Conservation (phyloP, 2,329 filamentous ascomycete genomes). For the Fusarium graminum region DNA sequence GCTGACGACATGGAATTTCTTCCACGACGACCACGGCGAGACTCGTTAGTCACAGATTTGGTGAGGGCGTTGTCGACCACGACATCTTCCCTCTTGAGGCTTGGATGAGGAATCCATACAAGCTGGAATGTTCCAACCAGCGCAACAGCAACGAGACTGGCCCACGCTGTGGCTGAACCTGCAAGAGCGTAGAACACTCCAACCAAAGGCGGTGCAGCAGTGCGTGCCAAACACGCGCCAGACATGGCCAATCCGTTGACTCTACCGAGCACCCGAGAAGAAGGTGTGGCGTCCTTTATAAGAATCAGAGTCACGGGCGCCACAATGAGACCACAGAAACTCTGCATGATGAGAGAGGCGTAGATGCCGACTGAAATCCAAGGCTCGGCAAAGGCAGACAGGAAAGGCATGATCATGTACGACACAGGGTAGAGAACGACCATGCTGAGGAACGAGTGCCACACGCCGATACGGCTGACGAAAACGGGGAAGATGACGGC, state of each 20-base stretch:
- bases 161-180: slow-evolving; percentile 59
- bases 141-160: slow-evolving; percentile 53
- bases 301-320: slow-evolving; percentile 78
- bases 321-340: slow-evolving; percentile 75
- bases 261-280: slow-evolving; percentile 72
- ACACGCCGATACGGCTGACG: slow-evolving; percentile 74
- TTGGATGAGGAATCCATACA: slow-evolving; percentile 39
- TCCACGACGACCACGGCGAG: slow-evolving; percentile 27
- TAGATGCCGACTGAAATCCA: slow-evolving; percentile 73
- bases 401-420: slow-evolving; percentile 77
- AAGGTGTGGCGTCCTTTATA: slow-evolving; percentile 78
- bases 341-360: slow-evolving; percentile 73
- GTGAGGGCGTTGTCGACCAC: slow-evolving; percentile 40
- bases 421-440: slow-evolving; percentile 75
- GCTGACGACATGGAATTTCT: slow-evolving; percentile 26
- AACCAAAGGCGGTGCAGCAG: slow-evolving; percentile 75
- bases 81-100: slow-evolving; percentile 21
- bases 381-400: slow-evolving; percentile 68
- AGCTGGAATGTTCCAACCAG: slow-evolving; percentile 41
- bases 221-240: slow-evolving; percentile 78
- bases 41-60: slow-evolving; percentile 33
- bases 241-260: slow-evolving; percentile 81
- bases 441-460: slow-evolving; percentile 74
- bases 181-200: slow-evolving; percentile 76
- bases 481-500: slow-evolving; percentile 76